Evolutionary conservation across 169 alveolate species (phyloP), one percentile per base, ranked within the genome.

Genomic region (Cystoisospora suis): DNA sequence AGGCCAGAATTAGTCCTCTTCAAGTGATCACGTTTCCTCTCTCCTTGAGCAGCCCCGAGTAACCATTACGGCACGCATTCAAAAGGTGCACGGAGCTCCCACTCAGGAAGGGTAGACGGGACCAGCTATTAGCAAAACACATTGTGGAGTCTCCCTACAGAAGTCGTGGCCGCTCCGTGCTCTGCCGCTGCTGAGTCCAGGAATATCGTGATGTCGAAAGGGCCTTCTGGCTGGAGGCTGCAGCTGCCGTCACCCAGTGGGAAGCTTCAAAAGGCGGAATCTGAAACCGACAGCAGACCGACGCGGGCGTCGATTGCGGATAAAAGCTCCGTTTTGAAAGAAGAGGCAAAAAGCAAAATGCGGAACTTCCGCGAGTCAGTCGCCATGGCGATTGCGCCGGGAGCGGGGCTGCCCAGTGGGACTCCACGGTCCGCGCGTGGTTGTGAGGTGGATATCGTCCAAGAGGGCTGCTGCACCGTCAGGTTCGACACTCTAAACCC

Each of bases 171-270:
- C n/a, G n/a, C n/a, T n/a, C n/a, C n/a, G n/a, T n/a, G n/a, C 75
- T 12, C 42, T 20, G 75, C 29, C 29, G 9, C 12, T 29, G 61
- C 56, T 86, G 23, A 27, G 23, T 17, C 32, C 49, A 86, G 91
- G 91, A 79, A 56, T 5, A 79, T 3, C 23, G 86, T 86, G 7
- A 86, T 86, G 91, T 59, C 75, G 17, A 86, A 70, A 75, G 91
- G 91, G 32, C 86, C 91, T 1, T 86, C 75, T 17, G 85, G 77
- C 3, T 86, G 91, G 91, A 69, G 75, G 23, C 46, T 86, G 91
- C 56, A 38, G 36, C 77, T 86, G 59, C 91, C 91, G 3, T 46
- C 32, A 1, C 65, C 29, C 12, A 53, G 65, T 23, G 65, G 65
- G 23, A 12, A 15, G 12, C 65, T 15, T 12, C 29, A 53, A 53